Base-by-base conservation (phyloP, 2,329 filamentous ascomycete species). In the Parastagonospora avenae region DNA sequence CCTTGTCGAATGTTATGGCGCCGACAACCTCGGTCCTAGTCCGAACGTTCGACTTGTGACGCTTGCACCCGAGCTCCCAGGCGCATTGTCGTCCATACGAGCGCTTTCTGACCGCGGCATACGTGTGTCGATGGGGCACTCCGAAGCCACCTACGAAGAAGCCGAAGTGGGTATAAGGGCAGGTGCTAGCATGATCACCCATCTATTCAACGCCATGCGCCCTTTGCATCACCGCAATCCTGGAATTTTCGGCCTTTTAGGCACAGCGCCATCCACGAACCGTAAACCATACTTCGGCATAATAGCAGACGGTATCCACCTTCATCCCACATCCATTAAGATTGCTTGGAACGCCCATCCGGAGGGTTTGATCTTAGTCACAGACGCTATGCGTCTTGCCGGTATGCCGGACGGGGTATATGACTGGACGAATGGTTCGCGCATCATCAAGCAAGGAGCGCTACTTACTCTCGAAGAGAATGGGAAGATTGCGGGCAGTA, bases 161-260 rank as follows among this genome's bases (percentile, higher is more conserved):
- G 91, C 90, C 1, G 85, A 87, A 4, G 76, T 78, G 4, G 89
- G 90, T 15, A 83, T 94, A 3, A 79, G 78, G n/a, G 81, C 85
- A 6, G 92, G 92, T 44, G 90, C 90, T 2, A 89, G 84, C 42
- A 96, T 95, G 90, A 89, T 96, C 60, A 96, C 92, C 0, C 92
- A 96, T 67, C 81, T 96, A 1, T 96, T 96, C 83, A 96, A 96
- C 71, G 92, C 92, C 24, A 96, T 96, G 92, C 83, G 87, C 1
- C 91, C 91, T 11, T 84, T 96, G 43, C 90, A 94, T 72, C 91
- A 97, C 79, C 88, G 92, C 50, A 92, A 96, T 73, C 92, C 92
- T 0, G 92, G 92, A 32, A 86, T 96, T 62, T 96, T 96, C 70
- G 92, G 92, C 27, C 85, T 95, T 0, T 78, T 97, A 11, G 91